Evolutionary conservation across 2,329 filamentous ascomycete species (phyloP).

Genomic region (Epichloe uncinata): DNA sequence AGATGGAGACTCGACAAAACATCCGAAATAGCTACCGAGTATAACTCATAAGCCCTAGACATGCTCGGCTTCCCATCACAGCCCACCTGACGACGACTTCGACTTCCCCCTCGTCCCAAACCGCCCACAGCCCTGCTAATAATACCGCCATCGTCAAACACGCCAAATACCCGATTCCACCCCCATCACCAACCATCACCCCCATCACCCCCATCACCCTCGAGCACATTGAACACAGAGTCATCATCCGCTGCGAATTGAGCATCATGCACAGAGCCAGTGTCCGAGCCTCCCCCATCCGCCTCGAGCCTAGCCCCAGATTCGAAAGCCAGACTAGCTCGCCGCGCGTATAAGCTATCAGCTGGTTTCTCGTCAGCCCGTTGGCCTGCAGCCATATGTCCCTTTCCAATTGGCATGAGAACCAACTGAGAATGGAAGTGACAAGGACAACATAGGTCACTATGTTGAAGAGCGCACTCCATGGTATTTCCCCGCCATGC

Average conservation of each 20-base stretch:
- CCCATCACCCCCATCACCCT: neutral
- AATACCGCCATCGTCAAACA: too few species aligned
- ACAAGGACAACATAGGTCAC: slow-evolving; percentile 6
- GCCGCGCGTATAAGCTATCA: slow-evolving; percentile 10
- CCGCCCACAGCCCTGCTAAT: too few species aligned
- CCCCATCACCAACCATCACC: neutral
- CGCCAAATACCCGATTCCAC: too few species aligned
- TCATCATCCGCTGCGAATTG: neutral
- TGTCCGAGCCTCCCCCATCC: neutral
- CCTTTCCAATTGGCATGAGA: slow-evolving; percentile 11
- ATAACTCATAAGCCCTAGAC: too few species aligned
- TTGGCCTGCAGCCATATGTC: slow-evolving; percentile 20
- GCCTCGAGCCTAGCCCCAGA: slow-evolving; percentile 3
- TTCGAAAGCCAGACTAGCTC: slow-evolving; percentile 3
- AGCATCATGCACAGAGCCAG: neutral
- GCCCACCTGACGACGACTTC: too few species aligned
- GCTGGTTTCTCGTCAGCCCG: slow-evolving; percentile 15
- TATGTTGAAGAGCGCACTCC: neutral
- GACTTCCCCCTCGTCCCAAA: too few species aligned
- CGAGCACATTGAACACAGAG: neutral
- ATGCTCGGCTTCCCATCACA: too few species aligned
- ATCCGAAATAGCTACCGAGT: too few species aligned
- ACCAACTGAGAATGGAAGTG: slow-evolving; percentile 8
- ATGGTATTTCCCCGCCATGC: neutral
- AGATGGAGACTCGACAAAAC: too few species aligned